Evolutionary conservation across 73 alveolate genomes (phyloP), one percentile per base, ranked within the genome.

Genomic region (Stentor coeruleus): DNA sequence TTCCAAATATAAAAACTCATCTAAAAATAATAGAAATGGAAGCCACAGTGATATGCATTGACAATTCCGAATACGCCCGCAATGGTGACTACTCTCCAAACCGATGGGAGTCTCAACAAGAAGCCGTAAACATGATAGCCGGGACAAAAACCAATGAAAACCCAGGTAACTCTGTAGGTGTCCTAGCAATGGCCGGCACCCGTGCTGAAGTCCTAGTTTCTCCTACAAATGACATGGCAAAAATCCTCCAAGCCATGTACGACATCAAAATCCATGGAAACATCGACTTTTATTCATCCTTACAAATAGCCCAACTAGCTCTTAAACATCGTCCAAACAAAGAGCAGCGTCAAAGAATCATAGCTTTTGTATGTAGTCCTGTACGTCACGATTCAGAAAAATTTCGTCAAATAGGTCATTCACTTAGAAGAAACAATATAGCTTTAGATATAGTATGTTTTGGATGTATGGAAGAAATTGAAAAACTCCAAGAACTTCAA

Each of bases 51-150:
- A 75, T 87, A 28, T 79, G 88, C 66, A 59, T 96, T 28, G 99
- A 96, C 86, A 96, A 96, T 84, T 93, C 99, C 41, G 99, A 96
- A 83, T 95, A 94, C 93, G 81, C 96, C 3, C 85, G 99, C 80
- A 96, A 96, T 80, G 99, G 99, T 3, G 99, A 96, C 76, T 93
- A 84, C 84, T 82, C 85, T 11, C 99, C 99, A n/a, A 75, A 95
- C 28, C 85, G 99, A 74, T 96, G 91, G 94, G 97, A 93, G 83
- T 74, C 94, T 41, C 94, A 96, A 84, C 74, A 83, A 73, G 98
- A 95, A 40, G 98, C 99, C 28, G 96, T 96, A 35, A 85, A 87
- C 59, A 77, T 92, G 58, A 82, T 94, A 49, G 90, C 93, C 39
- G 95, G 93, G 59, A 91, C 94, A 58, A 93, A 94, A 60, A 91